Percentiles rank a stretch among this genome's conserved stretches.
Evolutionary conservation across 768 basidiomycete genomes (phyloP).

Genomic region (Glaciozyma antarctica): DNA sequence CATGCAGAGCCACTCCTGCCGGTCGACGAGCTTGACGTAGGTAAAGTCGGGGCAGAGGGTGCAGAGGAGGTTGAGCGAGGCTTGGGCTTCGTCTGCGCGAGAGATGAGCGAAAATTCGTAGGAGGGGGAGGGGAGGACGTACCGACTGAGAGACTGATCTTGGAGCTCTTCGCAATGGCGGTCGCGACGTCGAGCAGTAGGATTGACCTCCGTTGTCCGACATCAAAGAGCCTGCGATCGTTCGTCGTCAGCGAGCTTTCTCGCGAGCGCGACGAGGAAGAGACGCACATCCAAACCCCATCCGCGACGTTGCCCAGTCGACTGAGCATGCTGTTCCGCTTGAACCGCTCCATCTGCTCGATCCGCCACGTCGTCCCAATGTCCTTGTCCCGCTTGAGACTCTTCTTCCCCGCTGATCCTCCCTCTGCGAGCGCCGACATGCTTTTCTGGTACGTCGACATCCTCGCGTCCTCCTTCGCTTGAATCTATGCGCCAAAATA

Average conservation of each 20-base stretch:
- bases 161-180: constrained; percentile 28
- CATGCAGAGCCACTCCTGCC: constrained; percentile 15
- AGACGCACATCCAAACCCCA: constrained; percentile 26
- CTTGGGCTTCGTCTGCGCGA: constrained; percentile 20
- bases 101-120: too few relatives aligned
- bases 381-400: constrained; percentile 15
- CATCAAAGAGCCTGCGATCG: neutral
- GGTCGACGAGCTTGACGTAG: constrained; percentile 17
- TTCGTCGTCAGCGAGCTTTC: neutral
- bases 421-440: constrained; percentile 20
- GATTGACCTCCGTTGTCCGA: constrained; percentile 11
- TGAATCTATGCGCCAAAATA: constrained; percentile 9
- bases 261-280: neutral
- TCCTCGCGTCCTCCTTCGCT: constrained; percentile 24
- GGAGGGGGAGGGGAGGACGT: neutral
- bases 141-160: constrained; percentile 15
- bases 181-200: constrained; percentile 24
- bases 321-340: constrained; percentile 27
- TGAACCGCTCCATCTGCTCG: constrained; percentile 9
- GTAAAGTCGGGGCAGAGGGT: constrained; percentile 22
- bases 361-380: neutral
- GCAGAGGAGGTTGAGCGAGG: constrained; percentile 21
- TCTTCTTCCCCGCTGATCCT: constrained; percentile 17
- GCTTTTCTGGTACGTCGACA: constrained; percentile 15
- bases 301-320: constrained; percentile 29